Base-by-base conservation (phyloP, 345 rosid species). In the Lenwebbia sp. region DNA sequence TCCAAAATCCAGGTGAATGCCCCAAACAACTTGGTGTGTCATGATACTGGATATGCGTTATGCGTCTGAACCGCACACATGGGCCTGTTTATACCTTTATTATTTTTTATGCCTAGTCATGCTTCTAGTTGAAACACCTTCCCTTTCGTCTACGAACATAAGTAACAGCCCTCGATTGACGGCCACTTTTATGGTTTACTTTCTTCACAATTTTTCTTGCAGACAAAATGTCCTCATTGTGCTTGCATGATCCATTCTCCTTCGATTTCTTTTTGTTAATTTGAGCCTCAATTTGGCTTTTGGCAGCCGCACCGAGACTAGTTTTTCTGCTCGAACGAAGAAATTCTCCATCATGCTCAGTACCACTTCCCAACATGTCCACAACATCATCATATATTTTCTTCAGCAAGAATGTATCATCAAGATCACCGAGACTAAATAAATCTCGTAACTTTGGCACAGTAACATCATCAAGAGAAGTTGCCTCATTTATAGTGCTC, bases 61-160 rank as follows among this genome's bases (percentile, higher is more conserved):
- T 30, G 41, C 41, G 9, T 65, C 76, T 30, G 41, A 65, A 30
- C 41, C 1, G 1, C 76, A 30, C 22, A 65, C 3, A 30, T 58
- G 23, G 76, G 76, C 41, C 76, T 7, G 3, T 65, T 60, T 60
- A 65, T 7, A 30, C 44, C 41, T 65, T 30, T 65, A 65, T 21
- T 15, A 30, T 30, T 65, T 65, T 30, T 17, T 15, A 65, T 15
- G 76, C 40, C 28, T 91, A n/a, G 82, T 83, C 91, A 90, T 91
- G 84, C 95, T 93, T 87, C 94, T 90, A 44, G 93, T 92, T 40
- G 86, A 74, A 47, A 90, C 87, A 83, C 92, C 90, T 51, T 44
- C 85, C 50, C 86, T 75, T 75, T 54, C 44, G 82, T 65, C 78
- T 57, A 15, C 13, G n/a, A 54, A 40, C 49, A 28, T 54, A 22